These are phyloP conservation scores for Sedum album DNA, from an alignment of 164 flowering plant species.

Conservation along the genomic window DNA sequence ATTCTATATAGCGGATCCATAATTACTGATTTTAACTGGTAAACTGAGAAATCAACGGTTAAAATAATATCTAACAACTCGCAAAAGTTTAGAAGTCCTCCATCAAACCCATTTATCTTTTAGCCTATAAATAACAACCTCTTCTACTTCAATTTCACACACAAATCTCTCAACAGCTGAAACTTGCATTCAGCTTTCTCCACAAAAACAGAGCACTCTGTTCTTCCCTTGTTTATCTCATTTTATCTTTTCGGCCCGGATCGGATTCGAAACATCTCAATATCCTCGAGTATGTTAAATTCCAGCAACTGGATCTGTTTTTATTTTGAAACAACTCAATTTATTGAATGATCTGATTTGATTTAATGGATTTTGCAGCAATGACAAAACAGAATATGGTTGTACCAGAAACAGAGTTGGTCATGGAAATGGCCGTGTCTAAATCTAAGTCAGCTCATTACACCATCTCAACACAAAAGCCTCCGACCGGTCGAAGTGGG, in stretches of 20 bases:
- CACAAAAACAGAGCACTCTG: slow-evolving; percentile 14
- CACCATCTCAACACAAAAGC: slow-evolving; percentile 25
- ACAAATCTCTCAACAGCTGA: not conserved
- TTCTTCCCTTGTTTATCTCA: not conserved
- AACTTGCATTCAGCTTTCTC: not conserved
- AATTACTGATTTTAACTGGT: no score
- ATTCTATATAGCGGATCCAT: no score
- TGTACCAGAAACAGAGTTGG: slow-evolving; percentile 13
- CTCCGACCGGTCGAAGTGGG: slow-evolving; percentile 24
- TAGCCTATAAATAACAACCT: slow-evolving; percentile 20
- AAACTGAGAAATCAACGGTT: no score
- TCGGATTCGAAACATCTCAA: not conserved
- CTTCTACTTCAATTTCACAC: slow-evolving; percentile 7
- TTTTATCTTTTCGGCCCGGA: no score
- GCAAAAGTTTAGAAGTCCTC: no score
- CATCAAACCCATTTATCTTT: no score
- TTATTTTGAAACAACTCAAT: not conserved
- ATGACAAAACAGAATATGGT: slow-evolving; percentile 28
- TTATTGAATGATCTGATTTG: not conserved
- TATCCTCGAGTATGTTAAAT: not conserved
- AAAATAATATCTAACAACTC: no score
- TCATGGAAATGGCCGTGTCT: slow-evolving; percentile 15
- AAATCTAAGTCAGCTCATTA: slow-evolving; percentile 22
- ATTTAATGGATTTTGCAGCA: not conserved
- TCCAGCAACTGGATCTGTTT: slow-evolving; percentile 15